Evolutionary conservation across 2,329 filamentous ascomycete genomes (phyloP).

Genomic region (Claviceps capensis): DNA sequence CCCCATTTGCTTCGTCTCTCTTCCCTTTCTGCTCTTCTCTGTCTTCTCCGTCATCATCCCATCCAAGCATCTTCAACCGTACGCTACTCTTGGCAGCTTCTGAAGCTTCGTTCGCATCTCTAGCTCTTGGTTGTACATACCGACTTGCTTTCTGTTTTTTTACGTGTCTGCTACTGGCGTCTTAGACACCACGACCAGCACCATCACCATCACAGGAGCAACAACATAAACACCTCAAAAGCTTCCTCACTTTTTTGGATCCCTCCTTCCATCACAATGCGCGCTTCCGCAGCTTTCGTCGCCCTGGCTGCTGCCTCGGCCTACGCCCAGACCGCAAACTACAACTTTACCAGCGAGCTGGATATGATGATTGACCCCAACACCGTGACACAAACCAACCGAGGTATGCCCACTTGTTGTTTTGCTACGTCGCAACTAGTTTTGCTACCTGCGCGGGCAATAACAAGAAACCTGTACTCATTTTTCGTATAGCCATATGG

Average conservation of each 20-base stretch:
- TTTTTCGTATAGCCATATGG: constrained; percentile 29
- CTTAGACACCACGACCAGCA: neutral
- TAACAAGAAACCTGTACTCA: neutral
- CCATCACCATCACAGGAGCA: neutral
- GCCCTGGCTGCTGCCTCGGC: constrained; percentile 32
- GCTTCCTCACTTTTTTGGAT: neutral
- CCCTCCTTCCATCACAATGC: constrained; percentile 20
- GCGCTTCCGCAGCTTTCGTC: constrained; percentile 24
- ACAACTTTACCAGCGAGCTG: constrained; percentile 29
- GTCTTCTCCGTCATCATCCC: constrained; percentile 6
- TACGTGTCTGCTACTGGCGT: neutral
- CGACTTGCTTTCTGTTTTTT: constrained; percentile 1
- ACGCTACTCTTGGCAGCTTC: constrained; percentile 2
- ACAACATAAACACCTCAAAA: neutral
- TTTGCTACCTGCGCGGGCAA: neutral
- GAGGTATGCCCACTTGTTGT: constrained; percentile 23
- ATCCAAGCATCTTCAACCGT: constrained; percentile 6
- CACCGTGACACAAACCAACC: constrained; percentile 17
- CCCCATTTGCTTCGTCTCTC: constrained; percentile 1
- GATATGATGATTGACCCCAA: constrained; percentile 28
- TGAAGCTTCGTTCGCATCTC: constrained; percentile 4
- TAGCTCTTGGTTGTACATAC: constrained; percentile 1
- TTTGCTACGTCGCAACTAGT: neutral
- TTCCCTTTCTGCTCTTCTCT: neutral
- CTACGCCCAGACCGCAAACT: constrained; percentile 16